Conservation (phyloP, 2,329 filamentous ascomycete genomes). For the Stagonosporopsis vannaccii region DNA sequence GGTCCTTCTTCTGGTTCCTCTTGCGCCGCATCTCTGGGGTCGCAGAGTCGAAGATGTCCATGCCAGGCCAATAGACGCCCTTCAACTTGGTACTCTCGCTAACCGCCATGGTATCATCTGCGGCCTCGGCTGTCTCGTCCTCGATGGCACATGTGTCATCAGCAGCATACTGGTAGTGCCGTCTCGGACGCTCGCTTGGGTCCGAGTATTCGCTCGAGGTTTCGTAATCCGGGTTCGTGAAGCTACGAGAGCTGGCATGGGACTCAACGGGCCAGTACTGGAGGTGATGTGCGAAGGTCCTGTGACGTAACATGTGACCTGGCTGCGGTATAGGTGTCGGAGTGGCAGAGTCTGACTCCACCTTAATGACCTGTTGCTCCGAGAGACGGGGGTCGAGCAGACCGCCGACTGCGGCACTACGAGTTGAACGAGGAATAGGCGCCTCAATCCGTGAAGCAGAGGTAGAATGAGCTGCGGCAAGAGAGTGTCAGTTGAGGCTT, state of each 20-base stretch:
- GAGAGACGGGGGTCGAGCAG: conserved; percentile 48
- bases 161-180: conserved; percentile 32
- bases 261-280: conserved; percentile 49
- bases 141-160: conserved; percentile 43
- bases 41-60: conserved; percentile 83
- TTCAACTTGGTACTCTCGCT: conserved; percentile 65
- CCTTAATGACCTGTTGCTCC: conserved; percentile 47
- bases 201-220: conserved; percentile 49
- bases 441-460: conserved; percentile 36
- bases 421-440: conserved; percentile 26
- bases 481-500: conserved; percentile 29
- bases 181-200: conserved; percentile 33
- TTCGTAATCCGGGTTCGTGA: conserved; percentile 48
- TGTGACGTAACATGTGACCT: conserved; percentile 42
- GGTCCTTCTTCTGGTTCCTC: conserved; percentile 79
- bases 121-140: conserved; percentile 35
- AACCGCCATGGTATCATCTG: conserved; percentile 35
- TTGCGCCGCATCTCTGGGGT: conserved; percentile 75
- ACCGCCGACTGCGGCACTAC: conserved; percentile 32
- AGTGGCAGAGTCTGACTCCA: conserved; percentile 36
- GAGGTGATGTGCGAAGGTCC: conserved; percentile 46
- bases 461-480: conserved; percentile 32
- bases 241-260: conserved; percentile 46
- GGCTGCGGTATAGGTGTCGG: conserved; percentile 40
- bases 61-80: conserved; percentile 77